Conservation (phyloP, 2,329 filamentous ascomycete genomes). For the Cladosporium phlei region DNA sequence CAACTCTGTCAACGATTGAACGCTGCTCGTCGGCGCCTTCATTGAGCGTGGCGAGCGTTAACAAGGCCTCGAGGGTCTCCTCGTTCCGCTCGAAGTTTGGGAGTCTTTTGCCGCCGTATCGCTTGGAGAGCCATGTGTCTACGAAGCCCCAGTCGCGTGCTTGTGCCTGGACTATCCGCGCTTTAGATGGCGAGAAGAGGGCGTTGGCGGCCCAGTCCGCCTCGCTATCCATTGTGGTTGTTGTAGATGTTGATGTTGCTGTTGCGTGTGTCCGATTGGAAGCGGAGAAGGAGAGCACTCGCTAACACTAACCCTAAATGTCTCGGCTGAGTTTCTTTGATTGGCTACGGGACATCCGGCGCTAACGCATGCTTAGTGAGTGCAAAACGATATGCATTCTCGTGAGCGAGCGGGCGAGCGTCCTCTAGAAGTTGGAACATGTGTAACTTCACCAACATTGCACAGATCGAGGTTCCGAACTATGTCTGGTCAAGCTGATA, state of each 20-base stretch:
- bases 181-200: slow-evolving; percentile 58
- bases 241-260: not conserved
- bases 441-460: too few species aligned
- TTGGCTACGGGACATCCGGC: too few species aligned
- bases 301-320: too few species aligned
- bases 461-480: too few species aligned
- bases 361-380: too few species aligned
- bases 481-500: too few species aligned
- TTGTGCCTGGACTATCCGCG: slow-evolving; percentile 70
- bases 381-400: too few species aligned
- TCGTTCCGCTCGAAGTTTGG: slow-evolving; percentile 82
- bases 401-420: too few species aligned
- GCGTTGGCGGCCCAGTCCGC: slow-evolving; percentile 36
- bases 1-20: slow-evolving; percentile 53
- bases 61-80: slow-evolving; percentile 70
- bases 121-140: slow-evolving; percentile 73
- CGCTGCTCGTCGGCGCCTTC: slow-evolving; percentile 72
- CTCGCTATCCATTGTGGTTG: slow-evolving; percentile 22
- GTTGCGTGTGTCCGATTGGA: too few species aligned
- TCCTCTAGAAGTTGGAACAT: too few species aligned
- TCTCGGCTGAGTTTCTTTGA: too few species aligned
- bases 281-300: too few species aligned
- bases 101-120: slow-evolving; percentile 58
- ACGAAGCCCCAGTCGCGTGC: slow-evolving; percentile 90
- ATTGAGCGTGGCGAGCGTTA: slow-evolving; percentile 69